Evolutionary conservation across 2,329 filamentous ascomycete species (phyloP), one percentile per base, ranked within the genome.

Genomic region (Ceratocystis harringtonii): DNA sequence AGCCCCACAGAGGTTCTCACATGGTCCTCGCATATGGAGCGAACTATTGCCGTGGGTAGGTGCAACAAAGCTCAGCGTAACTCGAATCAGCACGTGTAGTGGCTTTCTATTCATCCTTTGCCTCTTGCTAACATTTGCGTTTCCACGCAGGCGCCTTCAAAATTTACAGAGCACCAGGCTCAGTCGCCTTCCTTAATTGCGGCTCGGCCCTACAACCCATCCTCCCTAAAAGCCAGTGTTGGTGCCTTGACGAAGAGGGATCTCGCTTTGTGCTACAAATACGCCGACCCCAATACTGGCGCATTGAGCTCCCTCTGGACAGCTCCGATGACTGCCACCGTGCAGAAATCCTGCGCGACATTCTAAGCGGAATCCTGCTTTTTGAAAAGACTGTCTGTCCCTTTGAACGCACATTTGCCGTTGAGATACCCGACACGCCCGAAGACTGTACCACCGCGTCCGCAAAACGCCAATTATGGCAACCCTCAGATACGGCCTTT

Each of bases 371-470:
- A 68, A 84, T 95, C 15, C 78, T 96, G 58, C 85, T 88, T 69
- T 96, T 94, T 71, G 92, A 96, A 74, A 89, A 89, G 71, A 96
- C 92, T 0, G 82, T 85, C 57, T 96, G 91, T 73, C 92, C 92
- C 0, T 96, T 96, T 73, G 81, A 86, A 71, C 81, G 90, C 67
- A 81, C 82, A 2, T 95, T 95, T 70, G 86, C 84, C 0, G 84
- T 92, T 10, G 81, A 87, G 62, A 76, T 94, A 19, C 89, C 89
- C 0, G 84, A 89, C 70, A 79, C 81, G 66, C 85, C 86, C 4
- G 36, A 62, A 10, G 7, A 25, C n/a, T 19, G 8, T 4, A n/a
- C 61, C 19, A 3, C 19, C 3, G 32, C 61, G 3, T 43, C 28
- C 15, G 3, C 61, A 32, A 45, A 32, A 28, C 60, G 63, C 22